Percentiles rank a stretch among this genome's conserved stretches.
Conservation (phyloP, 2,329 filamentous ascomycete species). For the Nectriaceae sp. region DNA sequence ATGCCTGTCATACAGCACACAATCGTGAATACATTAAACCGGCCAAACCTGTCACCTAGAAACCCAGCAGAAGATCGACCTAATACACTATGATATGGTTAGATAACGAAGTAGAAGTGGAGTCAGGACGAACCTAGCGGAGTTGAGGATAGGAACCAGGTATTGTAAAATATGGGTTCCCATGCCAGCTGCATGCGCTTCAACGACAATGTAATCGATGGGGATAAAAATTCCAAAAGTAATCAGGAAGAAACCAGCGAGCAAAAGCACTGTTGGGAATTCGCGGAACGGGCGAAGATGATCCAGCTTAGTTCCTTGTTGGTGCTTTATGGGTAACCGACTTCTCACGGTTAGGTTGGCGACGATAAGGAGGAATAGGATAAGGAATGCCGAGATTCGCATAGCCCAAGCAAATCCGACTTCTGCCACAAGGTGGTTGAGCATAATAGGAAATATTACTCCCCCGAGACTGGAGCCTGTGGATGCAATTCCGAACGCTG, state of each 20-base stretch:
- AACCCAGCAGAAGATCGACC: constrained; percentile 24
- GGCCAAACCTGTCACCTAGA: constrained; percentile 27
- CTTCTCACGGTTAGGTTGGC: constrained; percentile 30
- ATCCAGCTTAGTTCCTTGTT: not conserved
- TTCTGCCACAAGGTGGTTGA: constrained; percentile 29
- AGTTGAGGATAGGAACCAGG: constrained; percentile 28
- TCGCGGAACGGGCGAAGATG: not conserved
- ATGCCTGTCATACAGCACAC: constrained; percentile 41
- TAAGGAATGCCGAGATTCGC: constrained; percentile 34
- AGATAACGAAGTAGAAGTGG: not conserved
- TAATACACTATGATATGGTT: constrained; percentile 4
- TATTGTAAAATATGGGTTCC: constrained; percentile 18
- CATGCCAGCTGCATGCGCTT: constrained; percentile 24
- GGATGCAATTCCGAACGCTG: constrained; percentile 28
- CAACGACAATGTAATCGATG: constrained; percentile 29
- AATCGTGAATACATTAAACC: constrained; percentile 39
- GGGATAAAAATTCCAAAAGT: constrained; percentile 36
- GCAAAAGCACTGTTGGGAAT: constrained; percentile 6
- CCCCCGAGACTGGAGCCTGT: constrained; percentile 34
- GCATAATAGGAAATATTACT: constrained; percentile 36
- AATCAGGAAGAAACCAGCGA: constrained; percentile 28
- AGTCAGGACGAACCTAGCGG: constrained; percentile 12
- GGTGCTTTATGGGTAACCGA: constrained; percentile 6
- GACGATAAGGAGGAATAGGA: constrained; percentile 33
- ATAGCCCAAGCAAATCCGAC: constrained; percentile 36